Base-by-base conservation (phyloP, 2,329 filamentous ascomycete species). In the Aureobasidium sp. region DNA sequence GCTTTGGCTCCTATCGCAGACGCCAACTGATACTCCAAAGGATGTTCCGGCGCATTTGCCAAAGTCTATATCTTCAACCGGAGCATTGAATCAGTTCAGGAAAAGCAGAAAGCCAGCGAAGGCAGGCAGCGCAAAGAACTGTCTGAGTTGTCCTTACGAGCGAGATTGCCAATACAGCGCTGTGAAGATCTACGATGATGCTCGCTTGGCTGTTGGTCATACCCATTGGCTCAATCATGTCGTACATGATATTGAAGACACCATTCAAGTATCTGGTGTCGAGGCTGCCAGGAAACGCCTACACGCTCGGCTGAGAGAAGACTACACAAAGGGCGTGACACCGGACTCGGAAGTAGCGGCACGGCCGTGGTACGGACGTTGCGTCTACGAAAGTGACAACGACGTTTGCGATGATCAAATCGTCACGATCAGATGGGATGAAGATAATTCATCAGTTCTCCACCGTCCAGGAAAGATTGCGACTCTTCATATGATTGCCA, bases 371-470 rank as follows among this genome's bases (percentile, higher is more conserved):
- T 98, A 94, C 74, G 96, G 96, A 0, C 89, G 95, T n/a, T 99
- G 96, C 75, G 96, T 98, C 1, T 98, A 91, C 80, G 96, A 98
- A 76, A 85, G 91, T 6, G 94, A 97, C 79, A 99, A 98, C 79
- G 90, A 97, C 73, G 96, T 98, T 48, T 93, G 91, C 73, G 96
- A 99, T 77, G 94, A 98, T 73, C 95, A 98, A 77, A 87, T 91
- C 31, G 96, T 98, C 25, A 95, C 92, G 0, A 88, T 98, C 61
- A 89, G 87, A 5, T 98, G 95, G 94, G 91, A 94, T 16, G 93
- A 97, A 51, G 90, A 93, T 67, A 81, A 81, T 0, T 69, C 83
- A 2, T 73, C 78, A 9, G 56, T 47, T 23, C 40, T 42, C 15
- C 5, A 29, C 6, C 27, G 53, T 25, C 27, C 16, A 27, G 25